phyloP scores from a whole-genome alignment of 768 basidiomycete genomes.

The Infundibulicybe gibba region DNA sequence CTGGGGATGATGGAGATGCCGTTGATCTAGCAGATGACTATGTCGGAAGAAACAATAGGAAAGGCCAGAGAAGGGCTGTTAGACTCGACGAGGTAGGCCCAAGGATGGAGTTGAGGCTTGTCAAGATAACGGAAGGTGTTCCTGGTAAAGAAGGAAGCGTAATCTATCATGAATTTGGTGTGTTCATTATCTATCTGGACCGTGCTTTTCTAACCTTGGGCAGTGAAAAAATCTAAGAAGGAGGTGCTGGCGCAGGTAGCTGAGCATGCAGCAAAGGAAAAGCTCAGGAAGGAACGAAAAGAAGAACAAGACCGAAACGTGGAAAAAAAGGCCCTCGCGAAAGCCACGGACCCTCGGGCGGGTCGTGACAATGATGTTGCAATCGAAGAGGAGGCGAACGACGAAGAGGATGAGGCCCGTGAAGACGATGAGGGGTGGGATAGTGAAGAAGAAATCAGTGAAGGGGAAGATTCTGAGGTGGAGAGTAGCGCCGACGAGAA shows the following conservation, averaged over 20 bases:
- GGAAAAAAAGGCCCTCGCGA: slow-evolving; percentile 57
- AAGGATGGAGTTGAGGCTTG: slow-evolving; percentile 85
- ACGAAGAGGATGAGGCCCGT: slow-evolving; percentile 29
- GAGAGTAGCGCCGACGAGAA: slow-evolving; percentile 48
- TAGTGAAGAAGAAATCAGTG: slow-evolving; percentile 64
- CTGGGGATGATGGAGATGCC: slow-evolving; percentile 81
- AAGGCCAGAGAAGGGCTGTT: slow-evolving; percentile 88
- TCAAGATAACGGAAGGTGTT: slow-evolving; percentile 93
- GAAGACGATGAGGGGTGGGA: slow-evolving; percentile 42
- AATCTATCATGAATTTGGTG: slow-evolving; percentile 93
- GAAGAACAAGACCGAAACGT: slow-evolving; percentile 94
- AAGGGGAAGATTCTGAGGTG: slow-evolving; percentile 43
- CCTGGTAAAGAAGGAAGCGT: slow-evolving; percentile 93
- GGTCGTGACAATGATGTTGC: slow-evolving; percentile 37
- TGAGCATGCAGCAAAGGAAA: slow-evolving; percentile 75
- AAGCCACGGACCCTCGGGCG: slow-evolving; percentile 16
- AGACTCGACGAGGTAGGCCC: slow-evolving; percentile 93
- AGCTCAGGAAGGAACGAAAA: slow-evolving; percentile 69
- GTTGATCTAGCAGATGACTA: slow-evolving; percentile 90
- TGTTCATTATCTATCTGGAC: slow-evolving; percentile 23
- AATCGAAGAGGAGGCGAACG: slow-evolving; percentile 39
- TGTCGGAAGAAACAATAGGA: slow-evolving; percentile 91
- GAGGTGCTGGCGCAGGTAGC: slow-evolving; percentile 64
- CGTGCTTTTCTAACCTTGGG: slow-evolving; percentile 3
- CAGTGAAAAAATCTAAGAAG: slow-evolving; percentile 89